phyloP scores from a whole-genome alignment of 768 basidiomycete genomes.

The Boletus fagicola region DNA sequence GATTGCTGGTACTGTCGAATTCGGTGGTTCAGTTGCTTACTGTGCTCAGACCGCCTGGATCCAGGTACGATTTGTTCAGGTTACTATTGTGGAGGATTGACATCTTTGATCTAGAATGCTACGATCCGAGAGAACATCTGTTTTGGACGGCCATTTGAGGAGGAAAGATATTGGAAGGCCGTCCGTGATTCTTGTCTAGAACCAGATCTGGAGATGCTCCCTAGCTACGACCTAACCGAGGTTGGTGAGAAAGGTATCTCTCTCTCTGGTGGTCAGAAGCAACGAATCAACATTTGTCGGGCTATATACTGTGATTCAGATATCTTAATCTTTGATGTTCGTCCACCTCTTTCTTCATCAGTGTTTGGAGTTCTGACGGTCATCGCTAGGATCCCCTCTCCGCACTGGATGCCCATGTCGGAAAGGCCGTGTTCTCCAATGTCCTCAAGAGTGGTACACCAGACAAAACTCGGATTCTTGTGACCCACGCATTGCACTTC shows the following conservation, averaged over 20 bases:
- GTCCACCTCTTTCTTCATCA: conserved; percentile 8
- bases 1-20: conserved; percentile 60
- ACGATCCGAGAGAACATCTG: conserved; percentile 88
- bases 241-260: conserved; percentile 89
- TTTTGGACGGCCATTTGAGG: conserved; percentile 82
- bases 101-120: conserved; percentile 49
- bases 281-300: conserved; percentile 82
- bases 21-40: conserved; percentile 77
- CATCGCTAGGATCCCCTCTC: conserved; percentile 67
- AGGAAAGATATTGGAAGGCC: conserved; percentile 79
- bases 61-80: conserved; percentile 43
- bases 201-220: conserved; percentile 75
- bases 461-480: conserved; percentile 81
- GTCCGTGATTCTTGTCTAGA: conserved; percentile 75
- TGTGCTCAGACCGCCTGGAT: conserved; percentile 93
- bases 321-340: conserved; percentile 77
- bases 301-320: conserved; percentile 85
- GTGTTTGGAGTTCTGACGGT: not conserved
- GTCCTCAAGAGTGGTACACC: conserved; percentile 63
- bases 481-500: conserved; percentile 91
- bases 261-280: conserved; percentile 78
- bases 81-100: not conserved
- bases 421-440: conserved; percentile 82
- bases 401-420: conserved; percentile 92
- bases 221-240: conserved; percentile 77